Base-by-base conservation (phyloP, 805 yeast species). In the Torulaspora franciscae region DNA sequence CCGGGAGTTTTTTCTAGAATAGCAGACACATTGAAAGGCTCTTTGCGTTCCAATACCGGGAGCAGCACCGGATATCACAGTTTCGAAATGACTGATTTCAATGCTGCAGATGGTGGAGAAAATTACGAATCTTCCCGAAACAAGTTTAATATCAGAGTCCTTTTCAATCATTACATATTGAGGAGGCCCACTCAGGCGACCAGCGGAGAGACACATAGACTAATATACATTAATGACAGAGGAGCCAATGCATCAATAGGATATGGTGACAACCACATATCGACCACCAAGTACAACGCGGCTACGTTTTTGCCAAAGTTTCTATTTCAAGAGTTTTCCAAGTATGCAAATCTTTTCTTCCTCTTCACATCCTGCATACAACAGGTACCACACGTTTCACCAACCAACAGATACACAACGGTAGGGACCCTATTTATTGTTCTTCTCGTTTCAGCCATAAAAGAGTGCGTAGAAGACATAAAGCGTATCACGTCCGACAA, bases 381-480 rank as follows among this genome's bases (percentile, higher is more conserved):
- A 69, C 99, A 93, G 65, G 98, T 93, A 9, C 99, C 99, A 3
- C 77, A 83, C 51, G 98, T 93, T 3, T 81, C 96, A 0, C 99
- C 99, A 9, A 93, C 98, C 0, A 93, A 93, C 67, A 70, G 97
- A 66, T 93, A 81, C 60, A 93, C 99, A 3, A 93, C 99, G 0
- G 85, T 93, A 35, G 95, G 95, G 38, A 95, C 99, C 0, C 73
- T 93, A 50, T 65, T 81, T 23, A 79, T 91, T 23, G 99, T 93
- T 26, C 72, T 93, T 46, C 58, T 83, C 17, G 97, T 93, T 1
- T 89, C 98, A 2, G 99, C 97, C 0, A 71, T 88, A 4, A 93
- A 95, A 59, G 99, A 93, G 65, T 73, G 85, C 13, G 74, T 83
- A 56, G 99, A 93, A 67, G 99, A 93, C 66, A 61, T 87, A 53